These are phyloP conservation scores for Vanderwaltozyma polyspora DNA, from an alignment of 805 yeast species.

Conservation along the genomic window DNA sequence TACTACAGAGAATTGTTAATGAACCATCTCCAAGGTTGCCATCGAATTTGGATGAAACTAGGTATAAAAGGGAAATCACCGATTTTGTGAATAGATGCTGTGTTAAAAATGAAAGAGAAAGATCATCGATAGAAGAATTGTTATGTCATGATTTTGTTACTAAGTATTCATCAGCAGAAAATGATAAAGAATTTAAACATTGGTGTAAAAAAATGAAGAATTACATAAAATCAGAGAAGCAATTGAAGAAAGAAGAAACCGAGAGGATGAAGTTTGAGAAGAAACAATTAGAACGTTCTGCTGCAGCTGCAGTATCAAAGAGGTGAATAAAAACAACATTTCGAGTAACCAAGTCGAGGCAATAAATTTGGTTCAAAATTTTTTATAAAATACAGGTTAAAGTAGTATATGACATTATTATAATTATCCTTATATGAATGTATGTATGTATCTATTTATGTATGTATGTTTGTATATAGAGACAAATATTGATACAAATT, in stretches of 20 bases:
- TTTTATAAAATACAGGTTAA: too few species aligned
- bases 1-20: constrained; percentile 84
- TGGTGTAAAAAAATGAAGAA: constrained; percentile 32
- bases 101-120: constrained; percentile 50
- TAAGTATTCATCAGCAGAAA: constrained; percentile 26
- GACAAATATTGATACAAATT: too few species aligned
- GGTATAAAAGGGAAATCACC: constrained; percentile 38
- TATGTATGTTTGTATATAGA: too few species aligned
- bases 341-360: not conserved
- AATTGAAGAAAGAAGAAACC: constrained; percentile 22
- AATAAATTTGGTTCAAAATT: too few species aligned
- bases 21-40: constrained; percentile 79
- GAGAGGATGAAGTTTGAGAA: constrained; percentile 13
- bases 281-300: constrained; percentile 1
- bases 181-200: constrained; percentile 30
- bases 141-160: constrained; percentile 30
- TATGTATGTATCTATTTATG: too few species aligned
- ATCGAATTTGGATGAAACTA: constrained; percentile 21
- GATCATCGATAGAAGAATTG: constrained; percentile 68
- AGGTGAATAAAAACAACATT: not conserved
- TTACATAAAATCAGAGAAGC: constrained; percentile 23
- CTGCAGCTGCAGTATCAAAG: constrained; percentile 1
- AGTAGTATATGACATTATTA: too few species aligned
- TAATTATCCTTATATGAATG: too few species aligned
- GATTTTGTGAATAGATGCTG: constrained; percentile 66